phyloP scores from a whole-genome alignment of 495 filamentous ascomycete genomes.

The Penicillium atrosanguineum region DNA sequence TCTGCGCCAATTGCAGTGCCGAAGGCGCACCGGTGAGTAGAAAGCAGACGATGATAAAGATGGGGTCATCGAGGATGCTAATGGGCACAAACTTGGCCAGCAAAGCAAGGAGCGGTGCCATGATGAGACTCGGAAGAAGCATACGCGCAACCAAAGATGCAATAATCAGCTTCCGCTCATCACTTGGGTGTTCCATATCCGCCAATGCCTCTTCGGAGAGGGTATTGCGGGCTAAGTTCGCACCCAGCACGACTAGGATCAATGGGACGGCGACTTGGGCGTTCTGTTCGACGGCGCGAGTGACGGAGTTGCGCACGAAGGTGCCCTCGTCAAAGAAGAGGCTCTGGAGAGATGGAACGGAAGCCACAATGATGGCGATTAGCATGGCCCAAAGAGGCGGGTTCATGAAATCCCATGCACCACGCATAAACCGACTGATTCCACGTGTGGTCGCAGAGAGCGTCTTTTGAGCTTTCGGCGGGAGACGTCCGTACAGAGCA shows the following conservation, averaged over 20 bases:
- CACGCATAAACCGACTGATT: conserved; percentile 54
- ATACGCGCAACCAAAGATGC: conserved; percentile 86
- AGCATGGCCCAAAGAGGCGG: conserved; percentile 98
- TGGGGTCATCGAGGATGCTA: conserved; percentile 95
- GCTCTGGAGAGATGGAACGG: conserved; percentile 76
- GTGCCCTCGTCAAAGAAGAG: conserved; percentile 88
- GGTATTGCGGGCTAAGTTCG: conserved; percentile 82
- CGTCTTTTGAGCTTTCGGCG: conserved; percentile 53
- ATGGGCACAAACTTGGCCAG: conserved; percentile 88
- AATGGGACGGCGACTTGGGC: conserved; percentile 91
- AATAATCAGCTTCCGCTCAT: conserved; percentile 76
- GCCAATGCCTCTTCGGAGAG: conserved; percentile 55
- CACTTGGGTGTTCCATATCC: conserved; percentile 56
- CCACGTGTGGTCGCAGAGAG: conserved; percentile 44
- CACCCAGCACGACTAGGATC: conserved; percentile 94
- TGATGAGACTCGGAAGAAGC: conserved; percentile 86
- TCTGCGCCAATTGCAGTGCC: conserved; percentile 92
- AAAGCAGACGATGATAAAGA: conserved; percentile 97
- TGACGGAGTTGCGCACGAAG: conserved; percentile 90
- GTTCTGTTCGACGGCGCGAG: conserved; percentile 77
- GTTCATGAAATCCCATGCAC: conserved; percentile 93
- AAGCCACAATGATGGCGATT: conserved; percentile 80
- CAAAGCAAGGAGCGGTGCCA: conserved; percentile 90
- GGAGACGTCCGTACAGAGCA: conserved; percentile 49
- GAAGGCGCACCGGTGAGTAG: conserved; percentile 91